Conservation (phyloP, 768 basidiomycete species). For the Xerocomellus chrysenteron region DNA sequence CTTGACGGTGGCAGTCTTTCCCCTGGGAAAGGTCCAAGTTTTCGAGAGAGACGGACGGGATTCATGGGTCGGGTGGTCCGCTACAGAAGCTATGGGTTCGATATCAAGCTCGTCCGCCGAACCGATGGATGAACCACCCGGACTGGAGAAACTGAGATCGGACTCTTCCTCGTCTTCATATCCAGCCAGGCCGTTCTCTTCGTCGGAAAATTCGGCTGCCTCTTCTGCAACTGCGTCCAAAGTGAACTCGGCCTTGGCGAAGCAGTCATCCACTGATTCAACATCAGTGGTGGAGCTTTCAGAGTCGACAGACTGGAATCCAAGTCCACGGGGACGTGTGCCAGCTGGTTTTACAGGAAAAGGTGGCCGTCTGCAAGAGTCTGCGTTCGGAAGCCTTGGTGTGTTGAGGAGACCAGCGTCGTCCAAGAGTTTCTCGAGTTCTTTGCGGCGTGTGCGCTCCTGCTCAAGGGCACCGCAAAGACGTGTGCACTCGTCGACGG, state of each 20-base stretch:
- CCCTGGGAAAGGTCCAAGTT: slow-evolving; percentile 66
- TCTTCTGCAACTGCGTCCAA: slow-evolving; percentile 63
- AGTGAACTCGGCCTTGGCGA: slow-evolving; percentile 42
- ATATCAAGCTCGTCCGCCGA: slow-evolving; percentile 48
- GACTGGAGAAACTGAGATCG: slow-evolving; percentile 45
- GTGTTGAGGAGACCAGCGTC: slow-evolving; percentile 44
- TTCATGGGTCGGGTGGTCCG: slow-evolving; percentile 28
- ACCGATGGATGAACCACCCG: slow-evolving; percentile 51
- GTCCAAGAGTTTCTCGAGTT: slow-evolving; percentile 56
- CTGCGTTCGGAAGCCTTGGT: slow-evolving; percentile 34
- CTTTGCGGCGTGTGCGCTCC: slow-evolving; percentile 41
- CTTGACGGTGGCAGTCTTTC: slow-evolving; percentile 20
- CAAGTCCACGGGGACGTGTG: slow-evolving; percentile 45
- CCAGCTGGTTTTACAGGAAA: slow-evolving; percentile 25
- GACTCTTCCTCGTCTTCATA: slow-evolving; percentile 73
- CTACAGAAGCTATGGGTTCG: slow-evolving; percentile 5
- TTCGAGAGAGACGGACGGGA: slow-evolving; percentile 53
- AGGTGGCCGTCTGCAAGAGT: slow-evolving; percentile 11
- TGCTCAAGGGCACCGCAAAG: slow-evolving; percentile 36
- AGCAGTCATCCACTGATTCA: slow-evolving; percentile 51
- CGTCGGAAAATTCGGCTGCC: slow-evolving; percentile 38
- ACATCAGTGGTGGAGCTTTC: slow-evolving; percentile 66
- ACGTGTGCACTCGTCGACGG: slow-evolving; percentile 27
- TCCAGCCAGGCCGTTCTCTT: slow-evolving; percentile 57
- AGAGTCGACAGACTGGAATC: slow-evolving; percentile 62